Evolutionary conservation across 1,139 yeast species (phyloP).

Genomic region (Neolecta irregularis): DNA sequence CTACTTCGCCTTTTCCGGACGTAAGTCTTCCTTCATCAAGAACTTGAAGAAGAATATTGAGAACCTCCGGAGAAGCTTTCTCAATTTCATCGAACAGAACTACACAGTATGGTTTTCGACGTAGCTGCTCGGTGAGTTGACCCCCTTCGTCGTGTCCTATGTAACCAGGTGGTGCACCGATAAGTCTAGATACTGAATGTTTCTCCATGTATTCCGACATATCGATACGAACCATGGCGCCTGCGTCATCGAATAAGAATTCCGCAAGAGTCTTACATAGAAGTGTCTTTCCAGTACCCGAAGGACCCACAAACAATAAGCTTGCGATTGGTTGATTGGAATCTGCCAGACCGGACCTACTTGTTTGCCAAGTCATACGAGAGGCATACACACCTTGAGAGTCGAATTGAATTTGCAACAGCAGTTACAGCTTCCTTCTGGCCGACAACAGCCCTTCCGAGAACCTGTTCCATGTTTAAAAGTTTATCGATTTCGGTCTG

Average conservation of each 20-base stretch:
- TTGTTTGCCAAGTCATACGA: constrained; percentile 17
- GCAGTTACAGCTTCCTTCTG: constrained; percentile 94
- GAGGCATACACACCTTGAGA: constrained; percentile 20
- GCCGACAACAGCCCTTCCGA: constrained; percentile 77
- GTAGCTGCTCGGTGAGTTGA: constrained; percentile 75
- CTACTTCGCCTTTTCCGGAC: constrained; percentile 82
- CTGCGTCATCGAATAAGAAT: constrained; percentile 86
- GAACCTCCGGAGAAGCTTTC: constrained; percentile 97
- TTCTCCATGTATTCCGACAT: constrained; percentile 94
- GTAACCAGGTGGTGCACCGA: constrained; percentile 98
- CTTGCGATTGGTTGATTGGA: constrained; percentile 87
- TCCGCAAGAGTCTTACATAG: constrained; percentile 78
- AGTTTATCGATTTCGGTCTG: constrained; percentile 90
- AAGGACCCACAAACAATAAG: constrained; percentile 82
- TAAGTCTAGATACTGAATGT: constrained; percentile 82
- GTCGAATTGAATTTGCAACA: constrained; percentile 84
- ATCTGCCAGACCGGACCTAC: constrained; percentile 89
- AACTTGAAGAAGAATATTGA: constrained; percentile 78
- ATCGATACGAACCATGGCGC: constrained; percentile 92
- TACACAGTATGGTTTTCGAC: constrained; percentile 88
- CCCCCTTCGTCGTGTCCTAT: constrained; percentile 98
- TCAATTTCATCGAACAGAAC: constrained; percentile 91
- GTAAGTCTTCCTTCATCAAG: constrained; percentile 94
- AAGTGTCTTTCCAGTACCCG: constrained; percentile 98
- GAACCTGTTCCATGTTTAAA: constrained; percentile 82